These are phyloP conservation scores for Phytophthora meadii DNA, from an alignment of 352 stramenopile genomes.

Conservation along the genomic window DNA sequence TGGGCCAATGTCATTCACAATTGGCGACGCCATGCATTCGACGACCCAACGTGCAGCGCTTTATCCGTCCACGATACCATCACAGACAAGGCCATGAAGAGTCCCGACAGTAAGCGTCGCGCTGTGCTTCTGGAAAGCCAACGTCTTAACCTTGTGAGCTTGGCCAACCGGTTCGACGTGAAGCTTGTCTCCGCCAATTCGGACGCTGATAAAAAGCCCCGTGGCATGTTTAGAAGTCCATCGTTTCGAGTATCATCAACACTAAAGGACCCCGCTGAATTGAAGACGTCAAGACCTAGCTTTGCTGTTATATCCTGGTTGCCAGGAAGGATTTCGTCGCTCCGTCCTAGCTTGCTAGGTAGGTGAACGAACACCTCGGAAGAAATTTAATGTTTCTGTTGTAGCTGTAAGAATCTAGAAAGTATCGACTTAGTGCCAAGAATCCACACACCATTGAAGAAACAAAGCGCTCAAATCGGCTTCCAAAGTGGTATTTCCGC, in stretches of 20 bases:
- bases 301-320: slow-evolving; percentile 49
- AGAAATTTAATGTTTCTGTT: slow-evolving; percentile 10
- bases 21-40: slow-evolving; percentile 72
- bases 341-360: slow-evolving; percentile 28
- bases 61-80: slow-evolving; percentile 38
- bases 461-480: slow-evolving; percentile 30
- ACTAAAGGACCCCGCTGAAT: slow-evolving; percentile 17
- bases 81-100: slow-evolving; percentile 27
- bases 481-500: slow-evolving; percentile 32
- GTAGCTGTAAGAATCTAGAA: slow-evolving; percentile 22
- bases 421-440: slow-evolving; percentile 29
- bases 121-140: slow-evolving; percentile 34
- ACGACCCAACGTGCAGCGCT: slow-evolving; percentile 50
- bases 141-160: slow-evolving; percentile 30
- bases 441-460: slow-evolving; percentile 15
- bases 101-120: slow-evolving; percentile 16
- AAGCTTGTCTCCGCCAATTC: slow-evolving; percentile 29
- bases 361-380: slow-evolving; percentile 25
- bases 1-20: slow-evolving; percentile 80
- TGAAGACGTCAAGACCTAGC: slow-evolving; percentile 23
- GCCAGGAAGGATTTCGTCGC: slow-evolving; percentile 32
- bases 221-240: slow-evolving; percentile 19
- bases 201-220: slow-evolving; percentile 23
- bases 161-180: slow-evolving; percentile 62
- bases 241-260: slow-evolving; percentile 24